Evolutionary conservation across 2,329 filamentous ascomycete genomes (phyloP).

Genomic region (Penicillium hordei): DNA sequence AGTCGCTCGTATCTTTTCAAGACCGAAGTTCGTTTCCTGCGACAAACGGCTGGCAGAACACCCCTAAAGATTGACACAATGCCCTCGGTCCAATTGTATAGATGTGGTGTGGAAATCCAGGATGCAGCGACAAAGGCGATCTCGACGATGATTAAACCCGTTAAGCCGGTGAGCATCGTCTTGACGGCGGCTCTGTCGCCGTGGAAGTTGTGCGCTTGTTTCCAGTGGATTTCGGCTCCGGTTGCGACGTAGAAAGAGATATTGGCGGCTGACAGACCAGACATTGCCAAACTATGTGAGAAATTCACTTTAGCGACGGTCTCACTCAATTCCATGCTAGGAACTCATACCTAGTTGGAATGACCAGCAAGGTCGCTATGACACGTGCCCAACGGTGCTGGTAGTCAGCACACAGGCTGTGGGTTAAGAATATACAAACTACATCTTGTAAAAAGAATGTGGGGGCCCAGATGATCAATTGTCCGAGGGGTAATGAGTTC

Average conservation of each 20-base stretch:
- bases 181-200: slow-evolving; percentile 26
- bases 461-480: slow-evolving; percentile 25
- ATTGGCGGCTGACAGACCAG: slow-evolving; percentile 25
- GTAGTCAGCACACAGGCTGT: slow-evolving; percentile 14
- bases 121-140: slow-evolving; percentile 16
- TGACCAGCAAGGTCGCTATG: slow-evolving; percentile 7
- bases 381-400: slow-evolving; percentile 14
- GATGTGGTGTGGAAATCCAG: slow-evolving; percentile 18
- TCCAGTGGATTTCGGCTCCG: slow-evolving; percentile 31
- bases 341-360: slow-evolving; percentile 15
- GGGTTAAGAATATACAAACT: slow-evolving; percentile 16
- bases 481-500: slow-evolving; percentile 19
- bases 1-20: slow-evolving; percentile 16
- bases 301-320: neutral
- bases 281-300: slow-evolving; percentile 21
- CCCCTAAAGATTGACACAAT: neutral
- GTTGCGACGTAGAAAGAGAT: slow-evolving; percentile 28
- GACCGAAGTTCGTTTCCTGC: slow-evolving; percentile 9
- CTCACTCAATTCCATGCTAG: neutral
- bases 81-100: slow-evolving; percentile 14
- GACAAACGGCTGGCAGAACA: neutral
- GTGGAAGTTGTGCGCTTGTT: slow-evolving; percentile 25
- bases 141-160: slow-evolving; percentile 23
- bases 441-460: slow-evolving; percentile 29
- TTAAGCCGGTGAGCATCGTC: slow-evolving; percentile 25